A percentile compares a stretch with the other conserved stretches of the same genome.
Conservation (phyloP, 106 monocot species). For the Acorus calamus region DNA sequence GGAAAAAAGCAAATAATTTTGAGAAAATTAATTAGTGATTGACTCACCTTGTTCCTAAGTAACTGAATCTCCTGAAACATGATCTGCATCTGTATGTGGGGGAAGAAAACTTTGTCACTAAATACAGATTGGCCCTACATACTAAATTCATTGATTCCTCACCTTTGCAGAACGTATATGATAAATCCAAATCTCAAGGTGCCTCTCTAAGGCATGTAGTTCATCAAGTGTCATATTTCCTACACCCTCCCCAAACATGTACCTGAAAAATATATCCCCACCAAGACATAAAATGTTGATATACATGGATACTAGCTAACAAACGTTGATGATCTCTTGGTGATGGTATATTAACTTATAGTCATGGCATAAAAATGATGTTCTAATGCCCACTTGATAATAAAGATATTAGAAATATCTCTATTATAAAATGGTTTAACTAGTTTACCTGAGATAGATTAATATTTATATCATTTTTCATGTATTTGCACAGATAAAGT, state of each 20-base stretch:
- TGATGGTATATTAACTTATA: too few species aligned
- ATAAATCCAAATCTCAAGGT: conserved; percentile 63
- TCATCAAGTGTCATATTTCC: conserved; percentile 64
- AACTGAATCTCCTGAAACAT: conserved; percentile 70
- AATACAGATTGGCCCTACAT: too few species aligned
- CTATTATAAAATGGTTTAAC: too few species aligned
- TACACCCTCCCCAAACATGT: conserved; percentile 32
- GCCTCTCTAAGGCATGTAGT: conserved; percentile 46
- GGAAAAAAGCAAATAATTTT: neutral
- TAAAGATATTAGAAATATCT: too few species aligned
- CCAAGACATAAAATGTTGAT: too few species aligned
- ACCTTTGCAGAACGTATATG: conserved; percentile 54
- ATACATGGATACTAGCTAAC: too few species aligned
- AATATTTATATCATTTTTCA: too few species aligned
- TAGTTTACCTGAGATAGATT: too few species aligned
- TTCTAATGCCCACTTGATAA: neutral
- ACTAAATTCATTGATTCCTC: neutral
- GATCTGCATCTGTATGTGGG: conserved; percentile 50
- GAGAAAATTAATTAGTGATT: too few species aligned
- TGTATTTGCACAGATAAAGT: too few species aligned
- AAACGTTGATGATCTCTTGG: too few species aligned
- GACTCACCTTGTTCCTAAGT: conserved; percentile 51
- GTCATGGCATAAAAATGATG: neutral
- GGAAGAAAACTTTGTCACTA: too few species aligned
- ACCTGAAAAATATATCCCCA: conserved; percentile 20